phyloP scores from a whole-genome alignment of 345 rosid species.

The Arabis alpina region DNA sequence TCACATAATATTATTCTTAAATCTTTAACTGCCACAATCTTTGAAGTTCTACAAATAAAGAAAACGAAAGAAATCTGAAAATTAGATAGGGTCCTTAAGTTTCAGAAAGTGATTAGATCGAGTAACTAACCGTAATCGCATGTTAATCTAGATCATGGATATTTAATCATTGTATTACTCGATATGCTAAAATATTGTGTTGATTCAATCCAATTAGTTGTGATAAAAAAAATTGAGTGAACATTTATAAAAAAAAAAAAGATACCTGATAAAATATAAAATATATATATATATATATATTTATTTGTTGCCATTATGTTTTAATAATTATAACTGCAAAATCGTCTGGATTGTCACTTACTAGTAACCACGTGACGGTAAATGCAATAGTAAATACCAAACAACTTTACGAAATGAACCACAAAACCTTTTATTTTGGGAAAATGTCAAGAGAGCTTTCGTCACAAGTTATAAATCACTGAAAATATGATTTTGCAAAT shows the following conservation, averaged over 20 bases:
- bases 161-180: neutral
- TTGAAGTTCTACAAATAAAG: neutral
- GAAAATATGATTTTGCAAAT: neutral
- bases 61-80: neutral
- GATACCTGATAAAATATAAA: neutral
- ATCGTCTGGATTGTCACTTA: conserved; percentile 7
- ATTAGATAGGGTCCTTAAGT: neutral
- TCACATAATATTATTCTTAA: neutral
- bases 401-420: conserved; percentile 36
- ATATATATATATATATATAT: no score
- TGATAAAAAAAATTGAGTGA: neutral
- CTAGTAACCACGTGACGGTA: conserved; percentile 20
- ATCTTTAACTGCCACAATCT: neutral
- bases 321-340: neutral
- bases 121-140: neutral
- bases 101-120: neutral
- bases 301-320: neutral
- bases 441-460: conserved; percentile 35
- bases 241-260: neutral
- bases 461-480: conserved; percentile 16
- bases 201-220: neutral
- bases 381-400: conserved; percentile 30
- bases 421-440: conserved; percentile 3
- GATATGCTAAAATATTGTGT: neutral
- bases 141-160: conserved; percentile 10